phyloP scores from a whole-genome alignment of 441 rosid species.

The Manihot esculenta region DNA sequence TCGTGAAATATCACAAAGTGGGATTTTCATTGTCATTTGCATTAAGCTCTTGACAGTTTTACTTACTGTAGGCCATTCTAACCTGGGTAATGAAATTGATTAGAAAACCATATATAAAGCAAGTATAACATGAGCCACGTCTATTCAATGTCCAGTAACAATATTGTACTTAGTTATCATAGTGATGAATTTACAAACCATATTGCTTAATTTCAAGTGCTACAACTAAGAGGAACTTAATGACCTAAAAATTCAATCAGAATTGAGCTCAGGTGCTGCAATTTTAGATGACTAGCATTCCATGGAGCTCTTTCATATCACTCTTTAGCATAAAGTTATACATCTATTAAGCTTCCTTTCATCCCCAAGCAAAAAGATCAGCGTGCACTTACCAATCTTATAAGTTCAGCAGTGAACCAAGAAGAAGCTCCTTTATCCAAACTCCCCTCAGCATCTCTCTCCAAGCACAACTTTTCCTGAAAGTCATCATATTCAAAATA shows the following conservation, averaged over 20 bases:
- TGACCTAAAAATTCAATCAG: background rate
- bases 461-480: constrained; percentile 41
- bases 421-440: constrained; percentile 37
- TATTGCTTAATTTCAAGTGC: background rate
- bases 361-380: constrained; percentile 2
- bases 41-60: background rate
- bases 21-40: background rate
- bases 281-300: background rate
- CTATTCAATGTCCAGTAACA: background rate
- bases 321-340: background rate
- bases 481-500: constrained; percentile 24
- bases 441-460: constrained; percentile 19
- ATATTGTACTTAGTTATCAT: background rate
- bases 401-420: constrained; percentile 62
- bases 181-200: constrained; percentile 10
- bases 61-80: background rate
- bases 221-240: background rate
- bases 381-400: constrained; percentile 54
- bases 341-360: constrained; percentile 6
- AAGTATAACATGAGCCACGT: background rate
- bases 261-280: background rate
- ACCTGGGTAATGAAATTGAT: background rate
- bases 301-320: background rate
- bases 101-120: background rate
- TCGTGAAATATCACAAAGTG: constrained; percentile 3